Evolutionary conservation across 1,139 yeast species (phyloP).

Genomic region (Wickerhamiella pararugosa): DNA sequence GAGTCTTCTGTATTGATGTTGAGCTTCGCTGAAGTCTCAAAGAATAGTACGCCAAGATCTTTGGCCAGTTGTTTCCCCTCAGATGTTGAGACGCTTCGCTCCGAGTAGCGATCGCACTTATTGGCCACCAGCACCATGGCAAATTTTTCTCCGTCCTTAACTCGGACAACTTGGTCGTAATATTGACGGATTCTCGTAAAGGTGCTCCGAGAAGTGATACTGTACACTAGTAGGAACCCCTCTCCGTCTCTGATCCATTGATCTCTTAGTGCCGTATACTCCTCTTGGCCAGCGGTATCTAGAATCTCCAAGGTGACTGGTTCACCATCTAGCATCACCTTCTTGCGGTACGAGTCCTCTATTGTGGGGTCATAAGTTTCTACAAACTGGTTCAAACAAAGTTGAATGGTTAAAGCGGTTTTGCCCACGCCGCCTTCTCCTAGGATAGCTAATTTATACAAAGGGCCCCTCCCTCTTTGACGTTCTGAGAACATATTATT

Average conservation of each 20-base stretch:
- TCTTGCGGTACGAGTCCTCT: conserved; percentile 90
- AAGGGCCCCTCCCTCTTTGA: conserved; percentile 12
- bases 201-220: conserved; percentile 78
- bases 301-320: conserved; percentile 83
- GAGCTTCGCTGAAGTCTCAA: conserved; percentile 87
- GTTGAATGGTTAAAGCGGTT: conserved; percentile 81
- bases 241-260: conserved; percentile 86
- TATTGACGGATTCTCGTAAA: conserved; percentile 68
- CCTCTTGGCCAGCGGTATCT: conserved; percentile 98
- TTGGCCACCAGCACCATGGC: conserved; percentile 86
- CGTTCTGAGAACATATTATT: conserved; percentile 1
- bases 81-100: conserved; percentile 59
- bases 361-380: conserved; percentile 97
- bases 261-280: conserved; percentile 91
- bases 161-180: conserved; percentile 77
- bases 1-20: conserved; percentile 86
- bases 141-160: conserved; percentile 45
- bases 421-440: conserved; percentile 99
- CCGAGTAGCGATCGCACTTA: conserved; percentile 58
- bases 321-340: conserved; percentile 80
- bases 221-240: conserved; percentile 81
- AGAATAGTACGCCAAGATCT: conserved; percentile 76
- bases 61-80: conserved; percentile 73
- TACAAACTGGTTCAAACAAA: conserved; percentile 53
- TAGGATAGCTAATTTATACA: conserved; percentile 76